Evolutionary conservation across 169 alveolate species (phyloP), one percentile per base, ranked within the genome.

Genomic region (Plasmodium inui): DNA sequence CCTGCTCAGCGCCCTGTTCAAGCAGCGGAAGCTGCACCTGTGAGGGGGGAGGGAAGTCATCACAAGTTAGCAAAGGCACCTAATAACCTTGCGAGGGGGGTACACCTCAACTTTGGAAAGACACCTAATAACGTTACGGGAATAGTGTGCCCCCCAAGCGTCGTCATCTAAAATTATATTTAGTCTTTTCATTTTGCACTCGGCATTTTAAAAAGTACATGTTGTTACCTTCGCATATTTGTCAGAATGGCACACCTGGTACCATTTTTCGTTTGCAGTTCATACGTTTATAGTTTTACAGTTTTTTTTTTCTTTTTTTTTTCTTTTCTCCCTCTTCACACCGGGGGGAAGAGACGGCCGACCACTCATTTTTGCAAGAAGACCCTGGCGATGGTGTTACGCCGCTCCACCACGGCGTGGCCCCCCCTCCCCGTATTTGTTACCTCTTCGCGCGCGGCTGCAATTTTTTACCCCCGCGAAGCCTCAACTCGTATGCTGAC

Each of bases 1-100:
- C 53, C n/a, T 88, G 26, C 32, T 79, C 8, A 67, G 76, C 32
- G 41, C 37, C 37, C 37, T 88, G 4, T 78, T 88, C 37, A 88
- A 70, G 55, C 73, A 79, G 28, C 67, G 84, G 4, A 88, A 78
- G 37, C n/a, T 57, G 22, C 82, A 88, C 37, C 73, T 32, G 32
- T 88, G 41, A 78, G 26, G 44, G 83, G 12, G 83, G 80, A 37
- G 44, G 9, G 44, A 7, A 0, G 2, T 0, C n/a, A 44, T 2
- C 50, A 41, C 0, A 41, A 3, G 4, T 44, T 44, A 44, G 55
- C 0, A 44, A 0, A 9, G 55, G n/a, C 55, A 44, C 55, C n/a
- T n/a, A n/a, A n/a, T n/a, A n/a, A n/a, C n/a, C n/a, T n/a, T n/a
- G n/a, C n/a, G n/a, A n/a, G n/a, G n/a, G n/a, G n/a, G n/a, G n/a